These are phyloP conservation scores for Pisolithus orientalis DNA, from an alignment of 768 basidiomycete species.

Conservation along the genomic window DNA sequence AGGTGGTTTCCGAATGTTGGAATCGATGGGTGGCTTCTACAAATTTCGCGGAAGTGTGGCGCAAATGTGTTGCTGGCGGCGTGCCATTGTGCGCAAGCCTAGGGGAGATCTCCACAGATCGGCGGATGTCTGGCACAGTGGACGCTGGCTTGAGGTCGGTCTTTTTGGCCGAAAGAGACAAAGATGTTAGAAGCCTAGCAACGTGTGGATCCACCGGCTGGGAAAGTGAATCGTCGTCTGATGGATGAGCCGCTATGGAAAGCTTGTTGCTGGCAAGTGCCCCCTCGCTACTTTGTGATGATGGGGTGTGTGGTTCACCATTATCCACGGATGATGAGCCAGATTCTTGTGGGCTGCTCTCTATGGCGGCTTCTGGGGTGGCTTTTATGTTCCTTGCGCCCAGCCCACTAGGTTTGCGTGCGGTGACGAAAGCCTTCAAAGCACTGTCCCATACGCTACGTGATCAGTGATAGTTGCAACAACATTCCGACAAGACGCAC, in stretches of 20 bases:
- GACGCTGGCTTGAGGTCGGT: slow-evolving; percentile 8
- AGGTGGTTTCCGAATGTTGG: not conserved
- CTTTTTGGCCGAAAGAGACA: slow-evolving; percentile 49
- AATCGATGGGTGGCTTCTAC: not conserved
- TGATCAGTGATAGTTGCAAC: slow-evolving; percentile 2
- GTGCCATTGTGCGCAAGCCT: slow-evolving; percentile 2
- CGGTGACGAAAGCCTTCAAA: slow-evolving; percentile 62
- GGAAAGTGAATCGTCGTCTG: slow-evolving; percentile 26
- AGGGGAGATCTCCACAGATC: not conserved
- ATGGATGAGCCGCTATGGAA: slow-evolving; percentile 22
- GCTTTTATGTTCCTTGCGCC: slow-evolving; percentile 32
- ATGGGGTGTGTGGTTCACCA: slow-evolving; percentile 57
- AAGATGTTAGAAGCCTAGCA: slow-evolving; percentile 56
- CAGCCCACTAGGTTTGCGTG: slow-evolving; percentile 48
- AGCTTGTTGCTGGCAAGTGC: slow-evolving; percentile 15
- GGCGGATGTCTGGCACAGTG: slow-evolving; percentile 1
- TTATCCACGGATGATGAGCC: slow-evolving; percentile 61
- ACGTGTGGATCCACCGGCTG: slow-evolving; percentile 61
- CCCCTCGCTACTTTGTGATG: slow-evolving; percentile 48
- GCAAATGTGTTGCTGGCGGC: slow-evolving; percentile 6
- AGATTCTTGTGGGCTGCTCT: slow-evolving; percentile 48
- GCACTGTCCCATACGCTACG: slow-evolving; percentile 7
- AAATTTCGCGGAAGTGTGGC: slow-evolving; percentile 7
- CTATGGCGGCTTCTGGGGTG: slow-evolving; percentile 16
- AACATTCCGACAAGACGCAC: slow-evolving; percentile 36